A percentile compares a stretch with the other conserved stretches of the same genome.
These are phyloP conservation scores for Psilocybe sp. DNA, from an alignment of 768 basidiomycete genomes.

Conservation along the genomic window DNA sequence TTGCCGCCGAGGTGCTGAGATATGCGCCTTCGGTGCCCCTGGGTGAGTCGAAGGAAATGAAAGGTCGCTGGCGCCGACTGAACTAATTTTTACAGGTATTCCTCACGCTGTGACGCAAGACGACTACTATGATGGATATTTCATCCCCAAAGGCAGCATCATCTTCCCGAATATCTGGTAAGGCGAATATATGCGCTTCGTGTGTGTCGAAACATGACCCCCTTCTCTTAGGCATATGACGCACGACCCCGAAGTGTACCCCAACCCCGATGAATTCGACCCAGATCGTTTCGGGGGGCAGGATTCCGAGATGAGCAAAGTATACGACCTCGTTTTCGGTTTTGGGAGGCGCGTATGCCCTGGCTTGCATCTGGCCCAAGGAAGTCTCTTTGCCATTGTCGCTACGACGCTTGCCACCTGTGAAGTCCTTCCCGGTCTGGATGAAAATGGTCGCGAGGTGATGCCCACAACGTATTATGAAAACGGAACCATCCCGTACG, in stretches of 20 bases:
- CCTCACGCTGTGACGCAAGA: constrained; percentile 18
- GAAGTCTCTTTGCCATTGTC: constrained; percentile 4
- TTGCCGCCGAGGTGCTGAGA: constrained; percentile 44
- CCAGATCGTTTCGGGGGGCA: constrained; percentile 11
- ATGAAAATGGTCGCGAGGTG: neutral
- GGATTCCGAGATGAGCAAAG: constrained; percentile 3
- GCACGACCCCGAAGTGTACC: constrained; percentile 11
- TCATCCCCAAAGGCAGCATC: constrained; percentile 13
- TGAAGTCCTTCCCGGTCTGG: constrained; percentile 3
- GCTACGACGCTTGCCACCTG: constrained; percentile 4
- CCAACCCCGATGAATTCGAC: constrained; percentile 7
- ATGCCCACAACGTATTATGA: neutral
- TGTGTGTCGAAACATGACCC: neutral
- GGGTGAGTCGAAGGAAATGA: constrained; percentile 21
- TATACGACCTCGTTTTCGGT: constrained; percentile 3
- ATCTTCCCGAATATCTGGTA: constrained; percentile 14
- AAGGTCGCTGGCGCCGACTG: neutral
- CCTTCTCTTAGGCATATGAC: constrained; percentile 11
- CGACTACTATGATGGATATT: constrained; percentile 21
- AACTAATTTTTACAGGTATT: constrained; percentile 11
- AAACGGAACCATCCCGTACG: too few species aligned
- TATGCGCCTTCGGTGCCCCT: constrained; percentile 44
- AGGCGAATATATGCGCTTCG: neutral
- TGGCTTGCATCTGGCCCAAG: constrained; percentile 4
- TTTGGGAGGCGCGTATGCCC: constrained; percentile 9